Evolutionary conservation across 108 stramenopile genomes (phyloP), one percentile per base, ranked within the genome.

Genomic region (Cyclostephanos invisitatus): DNA sequence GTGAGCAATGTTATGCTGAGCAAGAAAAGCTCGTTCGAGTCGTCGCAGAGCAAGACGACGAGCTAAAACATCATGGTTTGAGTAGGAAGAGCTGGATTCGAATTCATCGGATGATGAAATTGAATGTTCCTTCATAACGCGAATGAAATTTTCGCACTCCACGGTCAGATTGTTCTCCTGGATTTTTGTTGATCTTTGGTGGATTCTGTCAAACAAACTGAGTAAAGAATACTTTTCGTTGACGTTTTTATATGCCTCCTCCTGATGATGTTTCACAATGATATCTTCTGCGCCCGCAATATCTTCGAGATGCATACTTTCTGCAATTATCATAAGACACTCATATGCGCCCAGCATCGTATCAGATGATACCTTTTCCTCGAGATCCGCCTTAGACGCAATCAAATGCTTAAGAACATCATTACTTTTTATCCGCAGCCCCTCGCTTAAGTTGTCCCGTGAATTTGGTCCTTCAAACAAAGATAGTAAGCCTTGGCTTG

Each of bases 231-330:
- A 81, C 56, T 62, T 74, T 46, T 71, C 50, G 40, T 74, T 71
- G 18, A 75, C 64, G 62, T 66, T 38, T 11, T 65, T 17, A 32
- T 70, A 75, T 3, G 51, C 64, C 40, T 49, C 36, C 37, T 61
- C 36, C 27, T 64, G 29, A n/a, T 71, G 40, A 49, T 21, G 24
- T 7, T 47, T 64, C 54, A 56, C 35, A 22, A 58, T 32, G 27
- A 75, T 62, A 46, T 81, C 80, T 25, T 71, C 64, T 46, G 80
- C 80, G 6, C 74, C 80, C 38, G 71, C 22, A 47, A 81, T 71
- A n/a, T 81, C 74, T 40, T 81, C 69, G n/a, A 81, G n/a, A n/a
- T 36, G 44, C 20, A 81, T 44, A 40, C 62, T 81, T 14, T 65
- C 80, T 47, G 63, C 69, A 25, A 81, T 74, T 1, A 60, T 75